phyloP scores from a whole-genome alignment of 331 rosid species.

The Arachis monticola region DNA sequence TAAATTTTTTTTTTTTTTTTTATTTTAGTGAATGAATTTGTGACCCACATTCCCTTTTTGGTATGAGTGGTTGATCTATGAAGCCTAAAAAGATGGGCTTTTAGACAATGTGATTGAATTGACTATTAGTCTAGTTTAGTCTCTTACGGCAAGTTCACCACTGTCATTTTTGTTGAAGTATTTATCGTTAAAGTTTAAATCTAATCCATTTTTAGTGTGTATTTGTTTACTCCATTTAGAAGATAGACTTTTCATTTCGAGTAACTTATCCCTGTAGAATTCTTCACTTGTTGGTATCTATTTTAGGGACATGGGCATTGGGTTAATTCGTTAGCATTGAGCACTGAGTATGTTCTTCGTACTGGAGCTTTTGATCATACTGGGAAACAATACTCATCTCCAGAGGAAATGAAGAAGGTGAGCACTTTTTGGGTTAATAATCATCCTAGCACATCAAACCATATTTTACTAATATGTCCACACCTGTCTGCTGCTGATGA shows the following conservation, averaged over 20 bases:
- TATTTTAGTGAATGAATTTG: not conserved
- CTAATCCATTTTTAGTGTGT: constrained; percentile 4
- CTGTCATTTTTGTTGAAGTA: not conserved
- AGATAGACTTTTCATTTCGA: not conserved
- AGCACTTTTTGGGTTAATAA: constrained; percentile 23
- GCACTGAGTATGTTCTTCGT: constrained; percentile 93
- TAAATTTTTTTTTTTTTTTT: too few species aligned
- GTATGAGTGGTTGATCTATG: not conserved
- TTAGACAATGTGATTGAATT: not conserved
- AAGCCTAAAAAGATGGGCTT: constrained; percentile 8
- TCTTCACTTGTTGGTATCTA: constrained; percentile 37
- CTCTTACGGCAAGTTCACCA: not conserved
- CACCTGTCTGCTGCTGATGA: constrained; percentile 16
- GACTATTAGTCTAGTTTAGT: too few species aligned
- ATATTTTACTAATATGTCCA: constrained; percentile 17
- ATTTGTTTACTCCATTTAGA: not conserved
- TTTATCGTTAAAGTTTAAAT: not conserved
- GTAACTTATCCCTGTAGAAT: not conserved
- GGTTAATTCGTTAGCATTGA: constrained; percentile 95
- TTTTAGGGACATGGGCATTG: constrained; percentile 97
- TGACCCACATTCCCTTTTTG: not conserved
- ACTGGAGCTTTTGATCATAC: constrained; percentile 98
- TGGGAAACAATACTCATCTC: constrained; percentile 73
- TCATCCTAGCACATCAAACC: constrained; percentile 1
- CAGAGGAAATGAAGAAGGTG: constrained; percentile 94